Evolutionary conservation across 164 flowering plant species (phyloP).

Genomic region (Magnolia sinica): DNA sequence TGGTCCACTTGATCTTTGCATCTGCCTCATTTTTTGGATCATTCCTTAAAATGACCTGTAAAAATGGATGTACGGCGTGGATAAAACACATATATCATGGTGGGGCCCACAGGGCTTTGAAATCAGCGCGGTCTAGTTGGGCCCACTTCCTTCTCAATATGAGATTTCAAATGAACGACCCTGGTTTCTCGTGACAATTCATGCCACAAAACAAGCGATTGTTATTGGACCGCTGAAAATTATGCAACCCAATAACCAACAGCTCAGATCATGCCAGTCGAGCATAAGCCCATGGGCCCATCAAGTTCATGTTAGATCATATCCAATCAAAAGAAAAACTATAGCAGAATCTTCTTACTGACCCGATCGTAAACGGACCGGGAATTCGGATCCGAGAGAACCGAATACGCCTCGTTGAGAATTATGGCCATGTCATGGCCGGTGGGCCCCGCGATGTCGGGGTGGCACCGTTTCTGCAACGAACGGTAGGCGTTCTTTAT

Average conservation of each 20-base stretch:
- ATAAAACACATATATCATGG: too few relatives aligned
- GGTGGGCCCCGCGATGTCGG: conserved; percentile 78
- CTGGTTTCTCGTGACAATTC: too few relatives aligned
- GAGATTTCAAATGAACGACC: too few relatives aligned
- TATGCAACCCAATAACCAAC: not conserved
- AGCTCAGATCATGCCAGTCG: not conserved
- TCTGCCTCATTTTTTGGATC: too few relatives aligned
- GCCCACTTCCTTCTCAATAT: too few relatives aligned
- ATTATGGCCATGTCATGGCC: conserved; percentile 97
- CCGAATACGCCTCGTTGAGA: conserved; percentile 74
- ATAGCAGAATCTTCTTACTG: not conserved
- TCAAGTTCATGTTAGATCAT: not conserved
- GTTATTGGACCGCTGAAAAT: too few relatives aligned
- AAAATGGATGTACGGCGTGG: too few relatives aligned
- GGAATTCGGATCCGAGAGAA: conserved; percentile 69
- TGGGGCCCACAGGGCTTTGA: too few relatives aligned
- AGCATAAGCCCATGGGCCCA: not conserved
- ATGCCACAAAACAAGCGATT: too few relatives aligned
- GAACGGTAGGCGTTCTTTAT: conserved; percentile 71
- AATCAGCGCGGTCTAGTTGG: too few relatives aligned
- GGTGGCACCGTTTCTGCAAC: conserved; percentile 89
- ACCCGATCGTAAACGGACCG: conserved; percentile 80
- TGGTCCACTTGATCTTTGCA: too few relatives aligned
- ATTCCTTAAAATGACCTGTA: too few relatives aligned
- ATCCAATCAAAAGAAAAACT: not conserved